Evolutionary conservation across 768 basidiomycete genomes (phyloP).

Genomic region (Auriculariales sp.): DNA sequence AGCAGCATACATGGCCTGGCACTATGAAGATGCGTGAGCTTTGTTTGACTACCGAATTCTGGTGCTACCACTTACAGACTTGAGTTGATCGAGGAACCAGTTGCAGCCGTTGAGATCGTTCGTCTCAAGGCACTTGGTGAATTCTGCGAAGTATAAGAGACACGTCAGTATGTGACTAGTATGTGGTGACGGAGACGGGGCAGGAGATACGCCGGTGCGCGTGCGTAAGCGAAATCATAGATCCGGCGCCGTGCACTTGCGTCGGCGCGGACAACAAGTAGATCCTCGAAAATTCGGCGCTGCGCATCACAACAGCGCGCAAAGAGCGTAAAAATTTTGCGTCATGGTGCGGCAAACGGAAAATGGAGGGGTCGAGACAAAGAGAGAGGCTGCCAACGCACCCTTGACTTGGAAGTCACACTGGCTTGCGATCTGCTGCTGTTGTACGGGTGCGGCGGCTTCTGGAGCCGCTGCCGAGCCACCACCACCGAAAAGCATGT

Average conservation of each 20-base stretch:
- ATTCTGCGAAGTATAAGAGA: conserved; percentile 39
- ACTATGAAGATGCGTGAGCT: too few species aligned
- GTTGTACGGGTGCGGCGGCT: conserved; percentile 31
- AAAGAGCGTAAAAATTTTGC: not conserved
- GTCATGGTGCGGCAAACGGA: not conserved
- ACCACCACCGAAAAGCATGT: conserved; percentile 76
- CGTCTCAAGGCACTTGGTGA: conserved; percentile 74
- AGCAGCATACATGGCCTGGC: too few species aligned
- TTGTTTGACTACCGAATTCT: too few species aligned
- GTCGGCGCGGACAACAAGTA: too few species aligned
- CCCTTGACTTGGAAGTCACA: conserved; percentile 79
- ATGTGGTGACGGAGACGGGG: too few species aligned
- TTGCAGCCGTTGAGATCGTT: conserved; percentile 66
- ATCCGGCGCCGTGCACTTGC: too few species aligned
- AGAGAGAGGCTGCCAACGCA: conserved; percentile 14
- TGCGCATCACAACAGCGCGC: not conserved
- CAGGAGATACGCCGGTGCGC: too few species aligned
- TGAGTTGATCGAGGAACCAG: conserved; percentile 81
- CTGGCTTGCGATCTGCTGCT: conserved; percentile 24
- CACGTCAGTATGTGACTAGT: conserved; percentile 1
- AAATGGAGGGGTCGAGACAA: not conserved
- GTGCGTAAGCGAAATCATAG: too few species aligned
- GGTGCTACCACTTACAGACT: conserved; percentile 75
- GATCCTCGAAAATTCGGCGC: too few species aligned
- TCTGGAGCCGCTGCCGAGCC: conserved; percentile 23